Conservation (phyloP, 225 moss, liverwort and hornwort species). For the Pseudisothecium myosuroides region DNA sequence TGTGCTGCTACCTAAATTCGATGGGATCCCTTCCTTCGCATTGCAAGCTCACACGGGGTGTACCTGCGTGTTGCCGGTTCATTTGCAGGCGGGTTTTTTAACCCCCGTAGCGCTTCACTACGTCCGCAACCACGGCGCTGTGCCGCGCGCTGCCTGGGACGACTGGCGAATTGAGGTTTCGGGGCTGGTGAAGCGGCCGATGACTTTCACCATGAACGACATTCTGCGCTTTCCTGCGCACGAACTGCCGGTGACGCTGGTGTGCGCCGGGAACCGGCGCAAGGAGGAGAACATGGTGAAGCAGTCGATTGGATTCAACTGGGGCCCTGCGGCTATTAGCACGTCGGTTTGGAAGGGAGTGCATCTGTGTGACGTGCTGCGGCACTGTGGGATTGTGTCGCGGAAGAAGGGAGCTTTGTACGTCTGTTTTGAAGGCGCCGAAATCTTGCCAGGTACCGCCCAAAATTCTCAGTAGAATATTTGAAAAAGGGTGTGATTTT, state of each 20-base stretch:
- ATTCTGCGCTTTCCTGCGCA: slow-evolving; percentile 43
- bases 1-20: background rate
- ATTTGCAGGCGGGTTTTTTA: slow-evolving; percentile 51
- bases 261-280: slow-evolving; percentile 90
- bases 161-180: slow-evolving; percentile 66
- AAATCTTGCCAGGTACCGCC: slow-evolving; percentile 52
- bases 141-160: slow-evolving; percentile 70
- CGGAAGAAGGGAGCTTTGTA: slow-evolving; percentile 54
- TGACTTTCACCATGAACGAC: slow-evolving; percentile 52
- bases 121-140: slow-evolving; percentile 87
- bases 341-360: slow-evolving; percentile 84
- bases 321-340: slow-evolving; percentile 76
- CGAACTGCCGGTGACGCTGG: slow-evolving; percentile 75
- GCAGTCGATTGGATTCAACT: slow-evolving; percentile 87
- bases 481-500: background rate
- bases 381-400: slow-evolving; percentile 55
- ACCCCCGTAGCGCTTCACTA: slow-evolving; percentile 77
- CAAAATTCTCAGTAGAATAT: background rate
- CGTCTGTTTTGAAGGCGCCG: slow-evolving; percentile 92
- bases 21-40: background rate
- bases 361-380: slow-evolving; percentile 59
- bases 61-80: background rate
- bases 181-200: slow-evolving; percentile 60
- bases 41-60: background rate
- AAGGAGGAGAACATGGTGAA: slow-evolving; percentile 92